Evolutionary conservation across 495 filamentous ascomycete species (phyloP).

Genomic region (Talaromyces adpressus): DNA sequence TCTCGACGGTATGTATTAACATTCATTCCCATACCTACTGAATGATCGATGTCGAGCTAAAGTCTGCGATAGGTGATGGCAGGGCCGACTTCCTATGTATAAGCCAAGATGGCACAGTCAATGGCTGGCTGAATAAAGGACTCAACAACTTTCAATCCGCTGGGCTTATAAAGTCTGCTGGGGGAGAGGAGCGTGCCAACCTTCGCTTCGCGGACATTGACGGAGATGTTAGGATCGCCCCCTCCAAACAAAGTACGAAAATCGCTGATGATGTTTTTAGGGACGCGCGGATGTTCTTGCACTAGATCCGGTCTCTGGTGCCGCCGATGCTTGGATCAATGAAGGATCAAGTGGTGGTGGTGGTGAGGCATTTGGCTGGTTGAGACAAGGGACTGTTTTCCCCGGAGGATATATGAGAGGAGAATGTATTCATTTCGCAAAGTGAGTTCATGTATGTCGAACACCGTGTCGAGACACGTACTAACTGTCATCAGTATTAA

Average conservation of each 20-base stretch:
- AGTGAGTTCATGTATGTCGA: not conserved
- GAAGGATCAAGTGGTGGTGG: not conserved
- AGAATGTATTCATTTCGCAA: not conserved
- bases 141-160: not conserved
- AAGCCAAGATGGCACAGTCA: constrained; percentile 9
- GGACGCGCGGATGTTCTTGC: not conserved
- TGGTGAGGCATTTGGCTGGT: not conserved
- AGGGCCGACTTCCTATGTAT: constrained; percentile 20
- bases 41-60: not conserved
- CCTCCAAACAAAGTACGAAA: not conserved
- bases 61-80: constrained; percentile 15
- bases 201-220: not conserved
- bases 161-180: not conserved
- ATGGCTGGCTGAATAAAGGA: constrained; percentile 3
- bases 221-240: not conserved
- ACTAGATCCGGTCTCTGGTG: not conserved
- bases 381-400: not conserved
- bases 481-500: not conserved
- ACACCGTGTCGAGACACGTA: not conserved
- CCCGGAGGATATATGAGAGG: not conserved
- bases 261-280: not conserved
- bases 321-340: not conserved
- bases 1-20: not conserved
- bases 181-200: not conserved
- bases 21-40: not conserved